phyloP scores from a whole-genome alignment of 371 early-diverging fungal genomes.

The Rhizomucor pusillus region DNA sequence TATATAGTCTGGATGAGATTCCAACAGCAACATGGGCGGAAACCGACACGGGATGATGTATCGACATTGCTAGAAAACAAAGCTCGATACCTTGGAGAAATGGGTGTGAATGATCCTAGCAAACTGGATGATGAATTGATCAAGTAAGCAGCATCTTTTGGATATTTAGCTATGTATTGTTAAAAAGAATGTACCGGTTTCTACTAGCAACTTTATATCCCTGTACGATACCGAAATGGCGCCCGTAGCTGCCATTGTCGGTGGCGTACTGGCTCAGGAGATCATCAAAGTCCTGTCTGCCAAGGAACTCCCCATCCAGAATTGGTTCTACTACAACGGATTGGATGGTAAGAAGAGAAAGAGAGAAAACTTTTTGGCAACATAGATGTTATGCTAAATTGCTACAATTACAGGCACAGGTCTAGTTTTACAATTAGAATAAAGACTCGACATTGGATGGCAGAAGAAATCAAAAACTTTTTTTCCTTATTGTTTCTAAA shows the following conservation, averaged over 20 bases:
- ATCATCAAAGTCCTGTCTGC: slow-evolving; percentile 77
- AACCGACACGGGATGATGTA: slow-evolving; percentile 19
- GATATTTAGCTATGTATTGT: neutral
- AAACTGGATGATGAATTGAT: slow-evolving; percentile 48
- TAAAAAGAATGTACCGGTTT: neutral
- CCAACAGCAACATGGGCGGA: slow-evolving; percentile 25
- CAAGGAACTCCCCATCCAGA: slow-evolving; percentile 79
- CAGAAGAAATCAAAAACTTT: too few species aligned
- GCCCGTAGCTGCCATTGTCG: slow-evolving; percentile 82
- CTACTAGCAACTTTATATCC: slow-evolving; percentile 33
- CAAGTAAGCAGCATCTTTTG: slow-evolving; percentile 30
- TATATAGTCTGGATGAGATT: slow-evolving; percentile 33
- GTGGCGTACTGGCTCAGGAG: slow-evolving; percentile 89
- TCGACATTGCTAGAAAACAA: slow-evolving; percentile 21
- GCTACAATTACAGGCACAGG: too few species aligned
- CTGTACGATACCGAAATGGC: slow-evolving; percentile 61
- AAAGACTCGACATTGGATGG: too few species aligned
- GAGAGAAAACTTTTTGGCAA: too few species aligned
- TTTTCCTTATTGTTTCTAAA: too few species aligned
- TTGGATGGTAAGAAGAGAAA: slow-evolving; percentile 46
- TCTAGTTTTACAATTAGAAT: too few species aligned
- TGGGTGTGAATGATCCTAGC: slow-evolving; percentile 35
- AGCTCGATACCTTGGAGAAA: slow-evolving; percentile 12
- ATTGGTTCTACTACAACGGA: slow-evolving; percentile 78
- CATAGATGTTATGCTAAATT: too few species aligned